These are phyloP conservation scores for Ascochyta lentis DNA, from an alignment of 2,329 filamentous ascomycete genomes.

Conservation along the genomic window DNA sequence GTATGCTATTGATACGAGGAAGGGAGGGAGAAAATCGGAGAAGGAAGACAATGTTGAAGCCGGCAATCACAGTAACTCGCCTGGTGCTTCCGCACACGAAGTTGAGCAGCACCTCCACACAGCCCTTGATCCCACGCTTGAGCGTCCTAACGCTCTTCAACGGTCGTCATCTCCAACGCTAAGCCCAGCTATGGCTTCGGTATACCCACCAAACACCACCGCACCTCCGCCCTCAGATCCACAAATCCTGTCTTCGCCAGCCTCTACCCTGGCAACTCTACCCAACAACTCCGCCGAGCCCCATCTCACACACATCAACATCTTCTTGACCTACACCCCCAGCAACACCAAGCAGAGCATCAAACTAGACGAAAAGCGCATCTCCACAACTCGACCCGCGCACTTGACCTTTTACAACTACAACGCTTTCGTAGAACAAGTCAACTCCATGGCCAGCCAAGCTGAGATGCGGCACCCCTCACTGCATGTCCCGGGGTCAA, in stretches of 20 bases:
- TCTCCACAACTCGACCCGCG: conserved; percentile 18
- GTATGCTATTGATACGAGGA: conserved; percentile 64
- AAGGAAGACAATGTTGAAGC: conserved; percentile 35
- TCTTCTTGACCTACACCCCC: conserved; percentile 63
- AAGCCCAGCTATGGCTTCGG: not conserved
- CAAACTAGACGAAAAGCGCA: conserved; percentile 35
- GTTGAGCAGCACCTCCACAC: conserved; percentile 23
- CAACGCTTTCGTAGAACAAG: conserved; percentile 23
- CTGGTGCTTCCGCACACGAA: not conserved
- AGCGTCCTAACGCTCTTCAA: not conserved
- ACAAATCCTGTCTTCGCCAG: not conserved
- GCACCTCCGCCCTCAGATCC: not conserved
- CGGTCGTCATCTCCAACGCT: not conserved
- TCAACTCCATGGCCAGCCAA: conserved; percentile 17
- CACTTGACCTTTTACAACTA: conserved; percentile 30
- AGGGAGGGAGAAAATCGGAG: conserved; percentile 51
- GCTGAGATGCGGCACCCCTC: conserved; percentile 13
- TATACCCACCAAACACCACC: not conserved
- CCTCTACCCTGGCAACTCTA: conserved; percentile 13
- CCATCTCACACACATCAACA: conserved; percentile 57
- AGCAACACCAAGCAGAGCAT: conserved; percentile 63
- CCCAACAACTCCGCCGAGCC: conserved; percentile 8
- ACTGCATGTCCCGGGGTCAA: not conserved
- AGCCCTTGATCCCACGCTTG: conserved; percentile 16
- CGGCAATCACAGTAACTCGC: conserved; percentile 11